phyloP scores from a whole-genome alignment of 768 basidiomycete species.

The Panus rudis region DNA sequence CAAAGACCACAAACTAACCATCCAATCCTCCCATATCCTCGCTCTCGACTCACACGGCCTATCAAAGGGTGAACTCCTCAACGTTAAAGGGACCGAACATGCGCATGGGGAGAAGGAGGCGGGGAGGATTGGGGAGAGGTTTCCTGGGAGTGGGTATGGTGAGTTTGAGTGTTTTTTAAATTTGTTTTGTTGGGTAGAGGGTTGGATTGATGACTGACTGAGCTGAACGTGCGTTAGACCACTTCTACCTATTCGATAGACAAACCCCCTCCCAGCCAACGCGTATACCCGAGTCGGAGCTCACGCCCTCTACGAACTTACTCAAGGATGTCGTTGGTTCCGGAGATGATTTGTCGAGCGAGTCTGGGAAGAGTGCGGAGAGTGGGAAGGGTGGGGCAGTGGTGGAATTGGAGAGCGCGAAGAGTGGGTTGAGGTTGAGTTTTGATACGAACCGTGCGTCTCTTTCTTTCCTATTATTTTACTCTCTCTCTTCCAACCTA shows the following conservation, averaged over 20 bases:
- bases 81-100: constrained; percentile 43
- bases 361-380: constrained; percentile 46
- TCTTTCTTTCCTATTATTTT: background rate
- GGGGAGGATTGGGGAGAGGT: constrained; percentile 42
- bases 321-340: constrained; percentile 18
- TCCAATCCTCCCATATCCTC: constrained; percentile 50
- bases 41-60: constrained; percentile 44
- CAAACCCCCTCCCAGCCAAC: constrained; percentile 35
- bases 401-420: constrained; percentile 46
- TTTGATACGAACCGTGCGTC: constrained; percentile 69
- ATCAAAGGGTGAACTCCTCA: constrained; percentile 44
- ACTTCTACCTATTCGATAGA: constrained; percentile 54
- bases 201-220: background rate
- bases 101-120: constrained; percentile 20
- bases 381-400: constrained; percentile 53
- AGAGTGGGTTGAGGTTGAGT: constrained; percentile 51
- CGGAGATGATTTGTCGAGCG: constrained; percentile 14
- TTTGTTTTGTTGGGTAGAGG: constrained; percentile 1
- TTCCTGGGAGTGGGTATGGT: constrained; percentile 62
- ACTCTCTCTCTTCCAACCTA: no score
- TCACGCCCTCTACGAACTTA: constrained; percentile 34
- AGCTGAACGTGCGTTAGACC: constrained; percentile 34
- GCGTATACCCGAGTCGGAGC: constrained; percentile 37
- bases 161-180: no score
- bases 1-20: constrained; percentile 38